A percentile compares a stretch with the other conserved stretches of the same genome.
Conservation (phyloP, 2,329 filamentous ascomycete species). For the Madurella mycetomatis region DNA sequence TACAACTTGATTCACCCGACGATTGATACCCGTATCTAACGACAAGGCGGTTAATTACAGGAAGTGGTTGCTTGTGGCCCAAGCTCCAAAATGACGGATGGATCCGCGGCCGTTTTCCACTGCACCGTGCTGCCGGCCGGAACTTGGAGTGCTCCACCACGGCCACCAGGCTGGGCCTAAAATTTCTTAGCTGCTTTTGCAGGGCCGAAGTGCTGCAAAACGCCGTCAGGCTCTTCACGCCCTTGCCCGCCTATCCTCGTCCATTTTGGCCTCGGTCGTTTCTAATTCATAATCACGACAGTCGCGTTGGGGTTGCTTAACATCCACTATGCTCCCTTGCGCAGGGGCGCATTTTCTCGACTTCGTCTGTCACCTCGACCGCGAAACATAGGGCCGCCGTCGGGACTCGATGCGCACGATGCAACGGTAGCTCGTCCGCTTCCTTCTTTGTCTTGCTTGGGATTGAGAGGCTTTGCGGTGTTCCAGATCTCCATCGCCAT, state of each 20-base stretch:
- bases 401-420: constrained; percentile 1
- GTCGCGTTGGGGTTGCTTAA: neutral
- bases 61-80: neutral
- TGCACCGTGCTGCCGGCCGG: neutral
- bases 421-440: neutral
- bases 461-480: constrained; percentile 3
- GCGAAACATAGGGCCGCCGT: neutral
- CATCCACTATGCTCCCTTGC: neutral
- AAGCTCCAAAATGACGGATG: neutral
- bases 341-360: neutral
- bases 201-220: neutral
- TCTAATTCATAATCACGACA: neutral
- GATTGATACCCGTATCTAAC: too few relatives aligned
- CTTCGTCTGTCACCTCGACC: neutral
- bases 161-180: constrained; percentile 3
- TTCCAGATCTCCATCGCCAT: constrained; percentile 36
- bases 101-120: too few relatives aligned
- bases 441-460: neutral
- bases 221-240: too few relatives aligned
- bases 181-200: constrained; percentile 3
- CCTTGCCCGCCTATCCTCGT: neutral
- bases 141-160: constrained; percentile 5
- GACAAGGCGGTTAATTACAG: too few relatives aligned
- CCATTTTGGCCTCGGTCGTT: neutral
- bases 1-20: too few relatives aligned